phyloP scores from a whole-genome alignment of 371 early-diverging fungal species.

The Rhizopus microsporus region DNA sequence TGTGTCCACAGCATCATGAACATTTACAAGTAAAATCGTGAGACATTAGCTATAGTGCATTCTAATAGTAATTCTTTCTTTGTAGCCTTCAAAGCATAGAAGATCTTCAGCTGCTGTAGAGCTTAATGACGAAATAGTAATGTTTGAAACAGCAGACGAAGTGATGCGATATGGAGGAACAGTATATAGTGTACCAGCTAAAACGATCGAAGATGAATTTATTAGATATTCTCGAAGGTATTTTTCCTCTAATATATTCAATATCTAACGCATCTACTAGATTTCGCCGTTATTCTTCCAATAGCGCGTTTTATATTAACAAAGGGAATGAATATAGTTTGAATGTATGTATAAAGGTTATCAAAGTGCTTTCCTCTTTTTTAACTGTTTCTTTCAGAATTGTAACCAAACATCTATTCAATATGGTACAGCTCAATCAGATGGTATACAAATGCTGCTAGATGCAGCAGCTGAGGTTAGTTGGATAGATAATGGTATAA shows the following conservation, averaged over 20 bases:
- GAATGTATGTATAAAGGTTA: not conserved
- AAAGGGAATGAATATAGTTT: not conserved
- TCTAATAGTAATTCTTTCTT: not conserved
- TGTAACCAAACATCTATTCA: not conserved
- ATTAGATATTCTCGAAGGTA: slow-evolving; percentile 33
- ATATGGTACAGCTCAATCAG: not conserved
- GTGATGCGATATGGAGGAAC: slow-evolving; percentile 30
- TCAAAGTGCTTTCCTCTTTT: not conserved
- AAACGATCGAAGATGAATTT: slow-evolving; percentile 49
- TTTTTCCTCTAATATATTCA: not conserved
- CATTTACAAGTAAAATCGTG: slow-evolving; percentile 25
- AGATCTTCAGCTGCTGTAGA: slow-evolving; percentile 5
- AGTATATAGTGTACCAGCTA: slow-evolving; percentile 42
- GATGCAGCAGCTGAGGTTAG: slow-evolving; percentile 20
- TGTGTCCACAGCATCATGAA: slow-evolving; percentile 86
- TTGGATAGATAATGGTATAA: not conserved
- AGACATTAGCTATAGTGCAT: not conserved
- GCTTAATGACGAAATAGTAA: slow-evolving; percentile 1
- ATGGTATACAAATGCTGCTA: slow-evolving; percentile 19
- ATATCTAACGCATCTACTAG: not conserved
- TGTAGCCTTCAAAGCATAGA: not conserved
- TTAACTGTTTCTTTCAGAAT: not conserved
- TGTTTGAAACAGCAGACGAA: slow-evolving; percentile 17
- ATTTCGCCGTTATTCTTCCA: slow-evolving; percentile 1
- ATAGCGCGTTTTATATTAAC: slow-evolving; percentile 1